These are phyloP conservation scores for Jaapia argillacea DNA, from an alignment of 768 basidiomycete species.

Conservation along the genomic window DNA sequence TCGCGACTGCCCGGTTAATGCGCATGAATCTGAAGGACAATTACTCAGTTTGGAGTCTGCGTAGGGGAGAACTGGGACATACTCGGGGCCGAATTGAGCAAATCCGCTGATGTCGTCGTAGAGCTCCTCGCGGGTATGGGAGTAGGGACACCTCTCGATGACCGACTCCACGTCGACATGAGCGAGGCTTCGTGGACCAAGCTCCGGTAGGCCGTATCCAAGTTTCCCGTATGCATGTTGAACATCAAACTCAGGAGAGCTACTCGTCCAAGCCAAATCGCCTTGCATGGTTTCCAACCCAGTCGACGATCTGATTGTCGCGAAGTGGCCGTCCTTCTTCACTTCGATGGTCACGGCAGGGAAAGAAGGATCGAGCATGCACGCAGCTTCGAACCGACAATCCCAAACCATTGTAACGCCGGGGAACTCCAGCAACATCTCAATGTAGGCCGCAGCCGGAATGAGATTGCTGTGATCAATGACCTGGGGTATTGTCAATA, in stretches of 20 bases:
- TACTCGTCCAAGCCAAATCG: slow-evolving; percentile 4
- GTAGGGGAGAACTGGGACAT: background rate
- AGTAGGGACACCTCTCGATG: background rate
- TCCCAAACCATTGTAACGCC: slow-evolving; percentile 1
- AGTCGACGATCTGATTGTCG: slow-evolving; percentile 3
- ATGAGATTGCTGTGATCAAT: slow-evolving; percentile 5
- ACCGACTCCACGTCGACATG: background rate
- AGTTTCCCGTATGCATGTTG: slow-evolving; percentile 5
- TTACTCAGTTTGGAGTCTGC: background rate
- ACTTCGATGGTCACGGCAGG: slow-evolving; percentile 4
- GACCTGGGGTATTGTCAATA: background rate
- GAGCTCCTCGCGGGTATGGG: slow-evolving; percentile 1
- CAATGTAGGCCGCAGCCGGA: slow-evolving; percentile 7
- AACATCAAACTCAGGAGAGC: slow-evolving; percentile 2
- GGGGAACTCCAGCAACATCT: slow-evolving; percentile 2
- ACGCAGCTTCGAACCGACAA: slow-evolving; percentile 5
- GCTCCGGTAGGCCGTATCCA: slow-evolving; percentile 2
- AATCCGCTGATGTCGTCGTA: slow-evolving; percentile 1
- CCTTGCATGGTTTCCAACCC: slow-evolving; percentile 1
- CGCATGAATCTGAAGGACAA: slow-evolving; percentile 5
- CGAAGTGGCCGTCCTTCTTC: background rate
- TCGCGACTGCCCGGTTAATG: slow-evolving; percentile 1
- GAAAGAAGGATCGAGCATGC: slow-evolving; percentile 2
- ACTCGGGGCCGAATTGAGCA: slow-evolving; percentile 6
- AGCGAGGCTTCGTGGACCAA: background rate